Evolutionary conservation across 2,329 filamentous ascomycete species (phyloP), one percentile per base, ranked within the genome.

Genomic region (Neophaeococcomyces mojaviensis): DNA sequence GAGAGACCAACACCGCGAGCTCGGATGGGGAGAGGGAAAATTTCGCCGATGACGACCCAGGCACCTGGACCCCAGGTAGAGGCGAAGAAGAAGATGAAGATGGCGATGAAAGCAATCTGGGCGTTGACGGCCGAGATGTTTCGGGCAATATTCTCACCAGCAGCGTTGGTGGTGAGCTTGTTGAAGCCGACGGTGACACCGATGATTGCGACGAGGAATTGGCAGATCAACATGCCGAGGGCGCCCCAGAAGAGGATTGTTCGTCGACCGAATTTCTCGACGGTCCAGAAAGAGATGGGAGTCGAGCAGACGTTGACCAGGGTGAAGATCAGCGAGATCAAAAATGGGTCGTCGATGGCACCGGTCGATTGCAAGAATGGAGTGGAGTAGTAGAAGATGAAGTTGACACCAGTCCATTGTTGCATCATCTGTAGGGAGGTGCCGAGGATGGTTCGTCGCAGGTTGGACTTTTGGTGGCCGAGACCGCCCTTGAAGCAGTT

Each of bases 61-160:
- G 74, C 76, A 46, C 73, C 83, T 6, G 87, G 86, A 44, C 88
- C 88, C 88, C 87, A 94, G 54, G 88, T 94, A 48, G 78, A 81
- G 49, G 88, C 88, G 65, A 94, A 94, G 76, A 84, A 90, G 77
- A 87, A 88, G 74, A 94, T 89, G 76, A 88, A 92, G 72, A 94
- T 82, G 70, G 82, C 84, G 62, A 92, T 92, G 71, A 94, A 92
- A 50, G 86, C 79, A 55, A 94, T 88, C 74, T 89, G 82, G 40
- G 84, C 79, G 48, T 66, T 70, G 56, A 74, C 68, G 6, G 71
- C 66, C 2, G 57, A 43, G 37, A 52, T 49, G 57, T 68, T 66
- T 16, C 53, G 69, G 35, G 78, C 79, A 43, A 77, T 67, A 2
- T 76, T 78, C 45, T 81, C 77, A 66, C 83, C 83, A 38, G 85